Evolutionary conservation across 2,329 filamentous ascomycete species (phyloP).

Genomic region (Periconia digitata): DNA sequence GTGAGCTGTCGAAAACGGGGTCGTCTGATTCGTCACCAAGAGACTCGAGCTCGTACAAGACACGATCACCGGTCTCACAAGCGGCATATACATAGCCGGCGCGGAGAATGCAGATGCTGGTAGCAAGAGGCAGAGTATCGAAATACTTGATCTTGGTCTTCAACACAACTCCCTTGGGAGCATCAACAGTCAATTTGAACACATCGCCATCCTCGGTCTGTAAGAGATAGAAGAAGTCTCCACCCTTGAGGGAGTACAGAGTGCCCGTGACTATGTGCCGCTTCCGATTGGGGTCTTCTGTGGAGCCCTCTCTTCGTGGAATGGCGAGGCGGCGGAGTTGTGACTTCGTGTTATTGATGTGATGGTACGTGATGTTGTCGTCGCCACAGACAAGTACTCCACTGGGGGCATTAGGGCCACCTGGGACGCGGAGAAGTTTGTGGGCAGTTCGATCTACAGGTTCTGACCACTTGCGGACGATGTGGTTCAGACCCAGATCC

Average conservation of each 20-base stretch:
- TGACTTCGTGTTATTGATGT: slow-evolving; percentile 72
- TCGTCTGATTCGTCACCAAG: slow-evolving; percentile 95
- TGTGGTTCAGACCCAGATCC: slow-evolving; percentile 93
- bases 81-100: slow-evolving; percentile 94
- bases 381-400: slow-evolving; percentile 94
- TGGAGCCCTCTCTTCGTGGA: slow-evolving; percentile 80
- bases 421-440: slow-evolving; percentile 91
- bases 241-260: slow-evolving; percentile 96
- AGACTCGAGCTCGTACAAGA: slow-evolving; percentile 97
- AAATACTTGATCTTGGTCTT: slow-evolving; percentile 95
- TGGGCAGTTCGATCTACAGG: slow-evolving; percentile 87
- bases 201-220: slow-evolving; percentile 98
- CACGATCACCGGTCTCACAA: slow-evolving; percentile 88
- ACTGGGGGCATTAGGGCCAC: slow-evolving; percentile 89
- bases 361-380: slow-evolving; percentile 94
- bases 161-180: slow-evolving; percentile 63
- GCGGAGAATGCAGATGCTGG: slow-evolving; percentile 87
- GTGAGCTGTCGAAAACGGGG: slow-evolving; percentile 79
- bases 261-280: slow-evolving; percentile 84
- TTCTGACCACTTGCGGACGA: slow-evolving; percentile 95
- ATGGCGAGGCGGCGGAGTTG: slow-evolving; percentile 87
- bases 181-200: slow-evolving; percentile 94
- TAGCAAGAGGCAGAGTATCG: slow-evolving; percentile 87
- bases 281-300: slow-evolving; percentile 90
- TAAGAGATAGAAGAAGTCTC: slow-evolving; percentile 88